A percentile compares a stretch with the other conserved stretches of the same genome.
Conservation (phyloP, 228 moss, liverwort and hornwort species). For the Sphagnum fallax region DNA sequence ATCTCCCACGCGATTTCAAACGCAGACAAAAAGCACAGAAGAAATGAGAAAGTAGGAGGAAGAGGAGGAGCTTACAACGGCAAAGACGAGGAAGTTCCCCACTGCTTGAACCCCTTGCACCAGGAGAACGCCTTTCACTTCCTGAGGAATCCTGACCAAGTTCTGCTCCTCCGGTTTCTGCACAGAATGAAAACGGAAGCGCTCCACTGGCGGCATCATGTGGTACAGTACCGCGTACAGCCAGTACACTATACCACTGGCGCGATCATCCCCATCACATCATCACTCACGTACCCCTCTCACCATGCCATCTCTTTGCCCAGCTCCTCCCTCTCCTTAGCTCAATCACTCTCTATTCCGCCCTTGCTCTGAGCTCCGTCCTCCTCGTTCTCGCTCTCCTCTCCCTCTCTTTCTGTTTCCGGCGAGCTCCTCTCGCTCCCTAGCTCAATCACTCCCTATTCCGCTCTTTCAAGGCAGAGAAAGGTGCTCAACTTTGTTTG, state of each 20-base stretch:
- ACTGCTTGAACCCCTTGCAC: constrained; percentile 80
- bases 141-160: constrained; percentile 55
- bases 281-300: constrained; percentile 53
- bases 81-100: constrained; percentile 58
- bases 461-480: too few species aligned
- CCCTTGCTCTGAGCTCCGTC: too few species aligned
- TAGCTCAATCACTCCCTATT: background rate
- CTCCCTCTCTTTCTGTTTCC: background rate
- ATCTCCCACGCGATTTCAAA: too few species aligned
- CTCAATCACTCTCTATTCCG: background rate
- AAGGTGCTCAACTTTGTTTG: too few species aligned
- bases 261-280: constrained; percentile 56
- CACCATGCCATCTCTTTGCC: constrained; percentile 32
- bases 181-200: constrained; percentile 74
- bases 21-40: background rate
- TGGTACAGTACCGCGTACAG: constrained; percentile 83
- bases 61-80: constrained; percentile 21
- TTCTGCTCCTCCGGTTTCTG: constrained; percentile 80
- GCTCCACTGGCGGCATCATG: constrained; percentile 51
- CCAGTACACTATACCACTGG: constrained; percentile 68
- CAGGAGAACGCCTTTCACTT: constrained; percentile 72
- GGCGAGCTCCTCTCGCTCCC: background rate
- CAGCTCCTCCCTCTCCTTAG: background rate
- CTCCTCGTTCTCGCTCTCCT: too few species aligned
- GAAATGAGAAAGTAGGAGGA: background rate